Conservation (phyloP, 1,139 yeast genomes). For the Kodamaea alishanica region DNA sequence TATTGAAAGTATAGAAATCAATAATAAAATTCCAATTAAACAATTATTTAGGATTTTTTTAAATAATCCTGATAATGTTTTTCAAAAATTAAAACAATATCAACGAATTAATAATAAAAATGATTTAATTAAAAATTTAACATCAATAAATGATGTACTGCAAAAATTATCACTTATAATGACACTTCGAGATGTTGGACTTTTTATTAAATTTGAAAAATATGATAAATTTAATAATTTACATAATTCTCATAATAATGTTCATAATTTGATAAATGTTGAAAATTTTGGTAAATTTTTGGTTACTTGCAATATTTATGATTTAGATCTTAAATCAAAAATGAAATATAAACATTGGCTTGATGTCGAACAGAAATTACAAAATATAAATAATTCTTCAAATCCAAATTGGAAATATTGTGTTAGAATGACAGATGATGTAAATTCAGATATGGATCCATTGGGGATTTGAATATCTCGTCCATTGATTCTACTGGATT, state of each 20-base stretch:
- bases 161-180: conserved; percentile 44
- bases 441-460: conserved; percentile 5
- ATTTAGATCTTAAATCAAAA: conserved; percentile 42
- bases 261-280: conserved; percentile 28
- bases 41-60: conserved; percentile 28
- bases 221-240: conserved; percentile 26
- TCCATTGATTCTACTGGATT: too few relatives aligned
- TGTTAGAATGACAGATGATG: conserved; percentile 11
- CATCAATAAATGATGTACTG: conserved; percentile 40
- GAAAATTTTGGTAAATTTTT: conserved; percentile 28
- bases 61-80: conserved; percentile 31
- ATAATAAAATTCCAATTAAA: conserved; percentile 28
- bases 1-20: conserved; percentile 15
- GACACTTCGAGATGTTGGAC: conserved; percentile 56
- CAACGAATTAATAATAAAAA: conserved; percentile 35
- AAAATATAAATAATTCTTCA: conserved; percentile 32
- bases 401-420: conserved; percentile 40
- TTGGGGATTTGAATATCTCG: background rate
- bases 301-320: conserved; percentile 40
- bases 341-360: conserved; percentile 43
- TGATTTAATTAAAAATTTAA: conserved; percentile 34
- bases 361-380: conserved; percentile 33
- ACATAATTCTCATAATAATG: conserved; percentile 35
- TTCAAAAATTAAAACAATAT: conserved; percentile 34
- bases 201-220: conserved; percentile 43